These are phyloP conservation scores for Williopsis jadinii DNA, from an alignment of 1,139 yeast species.

Conservation along the genomic window DNA sequence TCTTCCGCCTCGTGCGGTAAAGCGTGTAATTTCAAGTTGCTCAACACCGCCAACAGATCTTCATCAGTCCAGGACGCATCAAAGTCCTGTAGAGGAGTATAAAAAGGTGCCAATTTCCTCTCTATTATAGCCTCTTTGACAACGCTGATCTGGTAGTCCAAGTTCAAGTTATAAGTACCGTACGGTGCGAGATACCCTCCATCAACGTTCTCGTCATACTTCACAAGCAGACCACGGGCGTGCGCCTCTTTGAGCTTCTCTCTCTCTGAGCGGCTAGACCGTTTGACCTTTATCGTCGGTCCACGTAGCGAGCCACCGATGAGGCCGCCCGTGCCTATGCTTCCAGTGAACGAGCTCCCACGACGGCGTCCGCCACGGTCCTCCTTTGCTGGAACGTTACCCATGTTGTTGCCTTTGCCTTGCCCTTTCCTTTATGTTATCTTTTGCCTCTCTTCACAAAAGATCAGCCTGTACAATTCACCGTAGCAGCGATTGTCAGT, in stretches of 20 bases:
- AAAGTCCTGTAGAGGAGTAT: conserved; percentile 80
- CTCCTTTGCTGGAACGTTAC: conserved; percentile 55
- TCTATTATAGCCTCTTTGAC: conserved; percentile 62
- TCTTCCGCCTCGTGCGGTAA: conserved; percentile 47
- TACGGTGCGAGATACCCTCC: conserved; percentile 83
- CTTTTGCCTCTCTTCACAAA: too few species aligned
- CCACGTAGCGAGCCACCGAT: too few species aligned
- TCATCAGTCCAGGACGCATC: conserved; percentile 69
- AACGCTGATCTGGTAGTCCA: conserved; percentile 66
- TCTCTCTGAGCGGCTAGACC: conserved; percentile 37
- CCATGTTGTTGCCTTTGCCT: conserved; percentile 30
- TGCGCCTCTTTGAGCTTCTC: conserved; percentile 46
- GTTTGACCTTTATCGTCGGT: conserved; percentile 1
- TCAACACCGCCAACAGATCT: conserved; percentile 53
- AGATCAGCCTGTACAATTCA: too few species aligned
- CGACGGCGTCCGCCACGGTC: conserved; percentile 24
- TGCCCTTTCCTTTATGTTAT: background rate
- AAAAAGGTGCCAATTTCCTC: conserved; percentile 82
- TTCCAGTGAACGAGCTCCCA: conserved; percentile 10
- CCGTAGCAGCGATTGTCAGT: too few species aligned
- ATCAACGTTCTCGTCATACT: conserved; percentile 56
- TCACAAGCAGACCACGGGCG: conserved; percentile 49
- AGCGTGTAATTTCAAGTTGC: conserved; percentile 51
- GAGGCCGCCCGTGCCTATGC: too few species aligned
- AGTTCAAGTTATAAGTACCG: conserved; percentile 70